Conservation (phyloP, 805 yeast species). For the Spathaspora boniae region DNA sequence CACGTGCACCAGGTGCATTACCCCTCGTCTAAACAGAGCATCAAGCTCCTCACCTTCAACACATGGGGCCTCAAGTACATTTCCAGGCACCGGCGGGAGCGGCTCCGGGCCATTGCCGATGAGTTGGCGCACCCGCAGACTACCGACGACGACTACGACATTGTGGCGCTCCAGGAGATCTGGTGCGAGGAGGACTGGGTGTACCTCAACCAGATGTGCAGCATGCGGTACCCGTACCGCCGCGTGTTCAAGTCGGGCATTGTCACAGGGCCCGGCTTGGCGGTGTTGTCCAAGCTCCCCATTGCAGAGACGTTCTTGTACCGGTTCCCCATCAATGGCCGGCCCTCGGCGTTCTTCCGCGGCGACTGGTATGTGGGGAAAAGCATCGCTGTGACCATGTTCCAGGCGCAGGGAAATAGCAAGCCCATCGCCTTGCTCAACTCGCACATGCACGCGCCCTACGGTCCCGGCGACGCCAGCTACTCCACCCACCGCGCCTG, state of each 20-base stretch:
- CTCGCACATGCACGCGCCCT: slow-evolving; percentile 98
- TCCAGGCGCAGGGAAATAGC: slow-evolving; percentile 50
- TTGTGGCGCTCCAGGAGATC: slow-evolving; percentile 90
- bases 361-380: slow-evolving; percentile 99
- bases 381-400: slow-evolving; percentile 67
- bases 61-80: slow-evolving; percentile 90
- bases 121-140: slow-evolving; percentile 40
- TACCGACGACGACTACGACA: slow-evolving; percentile 55
- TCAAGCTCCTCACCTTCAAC: slow-evolving; percentile 65
- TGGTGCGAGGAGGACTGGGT: slow-evolving; percentile 90
- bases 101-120: slow-evolving; percentile 74
- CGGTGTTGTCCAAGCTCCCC: slow-evolving; percentile 78
- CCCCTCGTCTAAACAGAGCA: slow-evolving; percentile 18
- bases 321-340: slow-evolving; percentile 87
- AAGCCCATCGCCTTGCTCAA: slow-evolving; percentile 74
- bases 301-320: slow-evolving; percentile 75
- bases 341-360: slow-evolving; percentile 88
- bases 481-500: slow-evolving; percentile 87
- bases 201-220: slow-evolving; percentile 47
- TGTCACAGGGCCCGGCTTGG: slow-evolving; percentile 89
- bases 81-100: slow-evolving; percentile 60
- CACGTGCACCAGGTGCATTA: no score
- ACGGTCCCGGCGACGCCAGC: slow-evolving; percentile 77
- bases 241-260: slow-evolving; percentile 81
- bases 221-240: slow-evolving; percentile 52